Evolutionary conservation across 1,284 basidiomycete genomes (phyloP).

Genomic region (Thelephora terrestris): DNA sequence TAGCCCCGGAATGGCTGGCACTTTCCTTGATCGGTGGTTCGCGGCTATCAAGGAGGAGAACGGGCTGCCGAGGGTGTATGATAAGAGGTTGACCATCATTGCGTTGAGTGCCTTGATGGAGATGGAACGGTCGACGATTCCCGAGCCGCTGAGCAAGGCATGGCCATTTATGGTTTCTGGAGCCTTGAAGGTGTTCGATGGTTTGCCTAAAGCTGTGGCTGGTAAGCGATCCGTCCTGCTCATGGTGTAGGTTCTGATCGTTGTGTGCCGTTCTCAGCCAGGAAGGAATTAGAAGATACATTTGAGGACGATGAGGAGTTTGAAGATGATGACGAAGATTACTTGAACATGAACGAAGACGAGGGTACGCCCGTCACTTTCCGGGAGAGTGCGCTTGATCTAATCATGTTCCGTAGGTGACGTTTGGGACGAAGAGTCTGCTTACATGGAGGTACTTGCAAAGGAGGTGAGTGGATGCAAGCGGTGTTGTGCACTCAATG

Average conservation of each 20-base stretch:
- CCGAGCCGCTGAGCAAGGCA: conserved; percentile 49
- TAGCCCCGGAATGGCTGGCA: conserved; percentile 45
- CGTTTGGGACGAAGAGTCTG: conserved; percentile 79
- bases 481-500: conserved; percentile 3
- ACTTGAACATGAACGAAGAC: conserved; percentile 61
- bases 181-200: conserved; percentile 63
- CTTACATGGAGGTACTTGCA: conserved; percentile 72
- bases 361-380: conserved; percentile 40
- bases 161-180: conserved; percentile 69
- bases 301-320: conserved; percentile 54
- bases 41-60: conserved; percentile 51
- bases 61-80: conserved; percentile 77
- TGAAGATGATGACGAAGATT: conserved; percentile 45
- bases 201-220: conserved; percentile 62
- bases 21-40: conserved; percentile 79
- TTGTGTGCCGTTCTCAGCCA: conserved; percentile 30
- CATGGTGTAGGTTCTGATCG: background rate
- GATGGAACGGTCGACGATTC: conserved; percentile 47
- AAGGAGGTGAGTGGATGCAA: conserved; percentile 45
- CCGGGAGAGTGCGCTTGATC: background rate
- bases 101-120: conserved; percentile 70
- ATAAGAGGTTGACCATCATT: conserved; percentile 78
- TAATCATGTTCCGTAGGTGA: conserved; percentile 37
- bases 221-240: conserved; percentile 28
- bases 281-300: conserved; percentile 54